Base-by-base conservation (phyloP, 495 filamentous ascomycete genomes). In the Trichoderma erinaceum region DNA sequence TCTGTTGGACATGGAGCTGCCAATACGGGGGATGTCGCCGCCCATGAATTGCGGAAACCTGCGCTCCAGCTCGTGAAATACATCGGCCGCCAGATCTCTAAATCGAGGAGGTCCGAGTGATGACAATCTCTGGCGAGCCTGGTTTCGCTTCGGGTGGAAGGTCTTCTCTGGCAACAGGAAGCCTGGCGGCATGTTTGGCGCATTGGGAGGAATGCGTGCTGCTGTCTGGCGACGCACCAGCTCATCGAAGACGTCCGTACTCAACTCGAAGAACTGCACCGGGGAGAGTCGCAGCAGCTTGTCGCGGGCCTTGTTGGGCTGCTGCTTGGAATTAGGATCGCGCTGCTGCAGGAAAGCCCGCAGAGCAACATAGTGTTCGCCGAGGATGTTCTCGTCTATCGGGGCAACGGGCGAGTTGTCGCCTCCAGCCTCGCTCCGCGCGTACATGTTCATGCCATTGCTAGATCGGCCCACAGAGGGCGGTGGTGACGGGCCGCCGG, bases 231-330 rank as follows among this genome's bases (percentile, higher is more conserved):
- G 87, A 44, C 95, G 90, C 69, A 95, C 84, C 56, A 97, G 81
- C 77, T 99, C 95, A 77, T 99, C 95, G 77, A 92, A 98, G 41
- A 99, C 95, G 76, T 99, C 95, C 25, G 94, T 98, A 74, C 92
- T 97, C 25, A 99, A 82, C 79, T 99, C 95, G 75, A 96, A 91
- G 75, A 99, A 99, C 75, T 99, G 95, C 29, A 93, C 92, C 12
- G 89, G 81, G 1, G 92, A 96, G 44, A 99, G 81, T 63, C 94
- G 86, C 64, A 97, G 84, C 58, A 98, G 82, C 80, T 99, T 99
- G 78, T 97, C 95, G 65, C 92, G 86, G 50, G 95, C 95, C 75
- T 90, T 89, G 77, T 94, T 96, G 32, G 91, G 88, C 71, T 88
- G 86, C 46, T 86, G 85, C 69, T 87, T 89, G 29, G 85, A 83